Evolutionary conservation across 805 yeast species (phyloP).

Genomic region (Yamadazyma akitaensis): DNA sequence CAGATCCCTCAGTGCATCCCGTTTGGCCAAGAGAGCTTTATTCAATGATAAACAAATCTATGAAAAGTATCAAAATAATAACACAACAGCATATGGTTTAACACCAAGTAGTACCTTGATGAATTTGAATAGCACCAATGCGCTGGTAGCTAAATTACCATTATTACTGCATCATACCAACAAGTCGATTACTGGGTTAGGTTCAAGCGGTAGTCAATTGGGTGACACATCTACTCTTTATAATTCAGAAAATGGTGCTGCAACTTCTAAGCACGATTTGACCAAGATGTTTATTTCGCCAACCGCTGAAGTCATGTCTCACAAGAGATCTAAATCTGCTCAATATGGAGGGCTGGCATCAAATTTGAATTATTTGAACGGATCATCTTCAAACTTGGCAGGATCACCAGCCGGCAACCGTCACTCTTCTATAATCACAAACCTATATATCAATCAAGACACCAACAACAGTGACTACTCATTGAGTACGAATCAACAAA

Average conservation of each 20-base stretch:
- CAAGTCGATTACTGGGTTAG: conserved; percentile 18
- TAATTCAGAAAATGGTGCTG: conserved; percentile 28
- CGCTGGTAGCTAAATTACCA: conserved; percentile 32
- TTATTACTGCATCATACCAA: conserved; percentile 24
- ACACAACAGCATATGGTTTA: conserved; percentile 17
- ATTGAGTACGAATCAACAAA: conserved; percentile 8
- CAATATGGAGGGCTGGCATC: conserved; percentile 20
- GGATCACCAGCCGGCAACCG: conserved; percentile 21
- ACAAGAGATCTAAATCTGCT: conserved; percentile 30
- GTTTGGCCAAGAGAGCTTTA: conserved; percentile 47
- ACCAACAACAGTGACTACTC: conserved; percentile 32
- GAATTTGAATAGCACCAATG: conserved; percentile 13
- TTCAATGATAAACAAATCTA: conserved; percentile 28
- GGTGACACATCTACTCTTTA: conserved; percentile 36
- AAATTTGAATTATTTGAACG: conserved; percentile 15
- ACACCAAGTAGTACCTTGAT: conserved; percentile 21
- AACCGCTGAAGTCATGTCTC: conserved; percentile 67
- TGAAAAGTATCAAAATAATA: conserved; percentile 18
- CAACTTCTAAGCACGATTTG: conserved; percentile 38
- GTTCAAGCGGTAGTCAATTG: conserved; percentile 14
- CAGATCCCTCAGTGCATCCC: conserved; percentile 46
- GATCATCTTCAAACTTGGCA: conserved; percentile 10
- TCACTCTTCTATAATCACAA: conserved; percentile 32
- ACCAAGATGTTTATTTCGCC: conserved; percentile 71
- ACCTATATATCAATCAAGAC: conserved; percentile 38